These are phyloP conservation scores for Canariomyces notabilis DNA, from an alignment of 2,329 filamentous ascomycete species.

Conservation along the genomic window DNA sequence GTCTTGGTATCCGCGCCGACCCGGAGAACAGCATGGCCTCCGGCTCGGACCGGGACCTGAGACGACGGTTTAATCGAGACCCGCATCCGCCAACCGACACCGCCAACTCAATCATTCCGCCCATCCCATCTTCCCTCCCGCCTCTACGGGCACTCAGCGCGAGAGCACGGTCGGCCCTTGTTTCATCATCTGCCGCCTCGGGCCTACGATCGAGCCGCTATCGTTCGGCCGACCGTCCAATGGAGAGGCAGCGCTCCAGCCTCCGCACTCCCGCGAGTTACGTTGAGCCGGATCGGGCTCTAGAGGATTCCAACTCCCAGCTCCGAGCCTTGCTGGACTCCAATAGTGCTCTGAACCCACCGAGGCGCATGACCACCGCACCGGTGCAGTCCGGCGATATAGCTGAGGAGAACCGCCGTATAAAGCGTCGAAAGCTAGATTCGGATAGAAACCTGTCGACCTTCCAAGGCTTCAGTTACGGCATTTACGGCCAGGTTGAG, in stretches of 20 bases:
- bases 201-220: constrained; percentile 22
- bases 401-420: constrained; percentile 46
- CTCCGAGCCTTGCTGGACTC: constrained; percentile 40
- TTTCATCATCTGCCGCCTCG: constrained; percentile 22
- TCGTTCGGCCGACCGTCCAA: constrained; percentile 26
- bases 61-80: constrained; percentile 35
- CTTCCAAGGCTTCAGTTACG: constrained; percentile 67
- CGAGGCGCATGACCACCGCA: constrained; percentile 30
- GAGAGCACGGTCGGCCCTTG: constrained; percentile 26
- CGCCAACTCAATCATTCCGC: constrained; percentile 18
- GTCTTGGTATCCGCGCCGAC: constrained; percentile 14
- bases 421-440: constrained; percentile 68
- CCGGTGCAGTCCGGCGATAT: constrained; percentile 37
- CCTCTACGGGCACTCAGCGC: constrained; percentile 33
- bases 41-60: constrained; percentile 32
- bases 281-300: constrained; percentile 36
- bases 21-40: constrained; percentile 33
- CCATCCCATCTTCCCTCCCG: constrained; percentile 31
- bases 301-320: constrained; percentile 41
- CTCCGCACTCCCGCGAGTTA: constrained; percentile 25
- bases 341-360: constrained; percentile 20
- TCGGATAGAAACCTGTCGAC: constrained; percentile 49
- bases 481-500: constrained; percentile 81
- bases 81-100: constrained; percentile 23
- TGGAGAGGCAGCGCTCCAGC: constrained; percentile 25